Conservation (phyloP, 1,139 yeast species). For the Nadsonia commutata region DNA sequence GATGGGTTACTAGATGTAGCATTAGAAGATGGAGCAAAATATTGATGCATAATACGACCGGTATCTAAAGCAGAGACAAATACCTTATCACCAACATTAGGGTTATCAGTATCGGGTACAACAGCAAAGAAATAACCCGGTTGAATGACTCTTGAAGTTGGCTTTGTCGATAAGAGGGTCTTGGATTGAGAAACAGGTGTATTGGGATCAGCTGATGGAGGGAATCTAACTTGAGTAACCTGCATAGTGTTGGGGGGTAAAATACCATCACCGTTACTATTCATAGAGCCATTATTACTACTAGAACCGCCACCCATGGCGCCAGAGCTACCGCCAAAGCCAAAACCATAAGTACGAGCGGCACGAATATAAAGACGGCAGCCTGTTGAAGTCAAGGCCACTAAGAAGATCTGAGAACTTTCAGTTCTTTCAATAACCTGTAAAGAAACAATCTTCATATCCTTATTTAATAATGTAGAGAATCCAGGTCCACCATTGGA, state of each 20-base stretch:
- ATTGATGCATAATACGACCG: conserved; percentile 52
- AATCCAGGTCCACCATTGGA: background rate
- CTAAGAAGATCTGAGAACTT: conserved; percentile 55
- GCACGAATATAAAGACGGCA: conserved; percentile 48
- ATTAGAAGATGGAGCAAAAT: conserved; percentile 11
- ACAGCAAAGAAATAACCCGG: conserved; percentile 70
- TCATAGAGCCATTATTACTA: background rate
- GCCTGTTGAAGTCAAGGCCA: conserved; percentile 80
- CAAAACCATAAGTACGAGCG: conserved; percentile 11
- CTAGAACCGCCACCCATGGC: background rate
- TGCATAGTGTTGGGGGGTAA: conserved; percentile 22
- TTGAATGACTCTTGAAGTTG: conserved; percentile 41
- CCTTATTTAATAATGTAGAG: conserved; percentile 8
- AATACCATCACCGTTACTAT: conserved; percentile 6
- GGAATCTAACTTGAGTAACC: conserved; percentile 23
- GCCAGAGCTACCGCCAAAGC: conserved; percentile 9
- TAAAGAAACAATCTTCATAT: conserved; percentile 44
- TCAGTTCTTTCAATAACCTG: conserved; percentile 47
- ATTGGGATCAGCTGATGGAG: conserved; percentile 16
- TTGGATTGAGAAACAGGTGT: conserved; percentile 18
- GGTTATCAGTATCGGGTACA: conserved; percentile 20
- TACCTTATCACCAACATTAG: conserved; percentile 34
- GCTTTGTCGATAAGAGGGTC: conserved; percentile 25
- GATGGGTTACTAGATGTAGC: conserved; percentile 23
- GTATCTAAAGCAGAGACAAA: conserved; percentile 75